phyloP scores from a whole-genome alignment of 306 rosid species.

The Acmispon strigosus region DNA sequence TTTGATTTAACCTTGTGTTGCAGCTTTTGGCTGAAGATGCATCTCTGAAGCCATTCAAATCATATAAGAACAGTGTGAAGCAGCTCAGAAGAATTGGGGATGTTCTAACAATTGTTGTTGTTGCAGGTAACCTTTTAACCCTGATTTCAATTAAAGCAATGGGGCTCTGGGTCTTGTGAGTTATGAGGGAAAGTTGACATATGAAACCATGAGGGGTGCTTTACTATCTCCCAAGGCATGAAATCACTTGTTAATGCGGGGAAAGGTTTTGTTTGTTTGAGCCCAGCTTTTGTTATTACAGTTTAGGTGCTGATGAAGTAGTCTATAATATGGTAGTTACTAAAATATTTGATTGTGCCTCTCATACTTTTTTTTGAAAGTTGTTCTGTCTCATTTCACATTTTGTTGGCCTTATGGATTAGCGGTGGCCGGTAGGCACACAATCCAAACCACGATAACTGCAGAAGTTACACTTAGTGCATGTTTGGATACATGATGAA shows the following conservation, averaged over 20 bases:
- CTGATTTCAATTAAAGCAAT: not conserved
- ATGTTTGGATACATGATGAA: no score
- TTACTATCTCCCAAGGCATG: no score
- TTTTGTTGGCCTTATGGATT: not conserved
- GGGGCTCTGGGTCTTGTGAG: not conserved
- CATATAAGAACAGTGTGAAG: conserved; percentile 60
- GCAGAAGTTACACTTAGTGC: no score
- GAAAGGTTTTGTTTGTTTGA: no score
- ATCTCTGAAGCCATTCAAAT: conserved; percentile 64
- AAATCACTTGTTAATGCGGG: no score
- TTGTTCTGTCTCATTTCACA: no score
- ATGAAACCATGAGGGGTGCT: no score
- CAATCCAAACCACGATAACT: no score
- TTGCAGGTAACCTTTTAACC: conserved; percentile 43
- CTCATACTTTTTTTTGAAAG: no score
- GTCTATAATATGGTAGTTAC: not conserved
- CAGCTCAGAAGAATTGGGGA: conserved; percentile 58
- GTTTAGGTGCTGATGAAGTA: not conserved
- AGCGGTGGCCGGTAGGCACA: not conserved
- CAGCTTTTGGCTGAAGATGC: conserved; percentile 87
- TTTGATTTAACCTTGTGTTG: conserved; percentile 14
- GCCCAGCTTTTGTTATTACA: no score
- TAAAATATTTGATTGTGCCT: not conserved
- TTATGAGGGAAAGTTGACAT: no score
- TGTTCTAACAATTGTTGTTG: conserved; percentile 58